phyloP scores from a whole-genome alignment of 176 grass and related monocot genomes.

The Puya raimondii region DNA sequence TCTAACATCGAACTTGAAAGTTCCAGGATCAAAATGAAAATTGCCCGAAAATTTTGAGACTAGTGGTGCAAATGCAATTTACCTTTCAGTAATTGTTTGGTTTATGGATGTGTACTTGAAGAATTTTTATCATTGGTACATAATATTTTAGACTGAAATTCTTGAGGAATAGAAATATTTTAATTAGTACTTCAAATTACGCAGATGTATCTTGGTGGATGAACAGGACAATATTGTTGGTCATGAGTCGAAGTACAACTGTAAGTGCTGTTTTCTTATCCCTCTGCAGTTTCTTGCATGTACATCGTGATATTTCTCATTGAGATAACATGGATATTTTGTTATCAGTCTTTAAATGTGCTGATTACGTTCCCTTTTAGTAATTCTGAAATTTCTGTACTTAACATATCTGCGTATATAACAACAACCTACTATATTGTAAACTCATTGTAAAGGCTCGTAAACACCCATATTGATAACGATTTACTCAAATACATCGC shows the following conservation, averaged over 20 bases:
- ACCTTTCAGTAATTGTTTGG: too few species aligned
- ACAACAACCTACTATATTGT: too few species aligned
- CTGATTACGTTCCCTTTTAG: too few species aligned
- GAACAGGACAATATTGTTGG: slow-evolving; percentile 85
- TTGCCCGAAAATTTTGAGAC: too few species aligned
- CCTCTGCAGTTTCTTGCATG: neutral
- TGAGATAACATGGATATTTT: neutral
- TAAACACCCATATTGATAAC: too few species aligned
- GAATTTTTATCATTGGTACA: neutral
- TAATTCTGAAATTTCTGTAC: too few species aligned
- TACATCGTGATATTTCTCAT: neutral
- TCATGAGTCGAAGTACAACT: slow-evolving; percentile 92
- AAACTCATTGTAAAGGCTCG: too few species aligned
- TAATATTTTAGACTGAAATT: neutral
- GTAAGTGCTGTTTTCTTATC: slow-evolving; percentile 38
- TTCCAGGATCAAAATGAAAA: too few species aligned
- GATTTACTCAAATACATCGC: too few species aligned
- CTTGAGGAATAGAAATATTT: slow-evolving; percentile 5
- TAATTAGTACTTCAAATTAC: slow-evolving; percentile 12
- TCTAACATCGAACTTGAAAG: too few species aligned
- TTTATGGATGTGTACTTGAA: neutral
- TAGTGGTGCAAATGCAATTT: too few species aligned
- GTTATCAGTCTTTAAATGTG: neutral
- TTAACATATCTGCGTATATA: too few species aligned
- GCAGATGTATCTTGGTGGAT: slow-evolving; percentile 96